Base-by-base conservation (phyloP, 352 stramenopile genomes). In the Globisporangium radiosum region DNA sequence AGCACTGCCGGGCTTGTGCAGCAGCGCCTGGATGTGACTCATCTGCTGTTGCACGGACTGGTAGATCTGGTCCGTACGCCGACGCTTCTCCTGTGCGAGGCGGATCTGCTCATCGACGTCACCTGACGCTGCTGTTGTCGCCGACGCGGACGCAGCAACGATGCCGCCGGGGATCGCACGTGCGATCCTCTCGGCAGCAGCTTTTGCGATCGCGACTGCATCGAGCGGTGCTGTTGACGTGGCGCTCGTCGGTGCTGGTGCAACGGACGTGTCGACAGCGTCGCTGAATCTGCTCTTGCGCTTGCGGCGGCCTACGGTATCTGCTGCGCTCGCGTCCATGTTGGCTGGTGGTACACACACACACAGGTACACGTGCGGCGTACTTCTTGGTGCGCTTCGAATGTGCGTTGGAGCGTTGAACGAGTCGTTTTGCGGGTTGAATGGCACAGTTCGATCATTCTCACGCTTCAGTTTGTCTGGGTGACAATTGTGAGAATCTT, bases 31-130 rank as follows among this genome's bases (percentile, higher is more conserved):
- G 47, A 94, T 84, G 59, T 90, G 76, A 49, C 70, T 82, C 76
- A 94, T 91, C 54, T 94, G 82, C 57, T 84, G 75, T 66, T 91
- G 82, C 42, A 90, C 84, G n/a, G 82, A 92, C 77, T 89, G 86
- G 59, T 77, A 76, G 62, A 94, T 88, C 60, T 89, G 78, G 15
- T 92, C 78, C 19, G 77, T 87, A n/a, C 82, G 72, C 13, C 65
- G 64, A 6, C 66, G 64, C 60, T 88, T 87, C 66, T 90, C 81
- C 44, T 84, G 59, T 9, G 79, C 70, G 9, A 82, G 54, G 4
- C 71, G 68, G 14, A 57, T 58, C 37, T 76, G 65, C 52, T 87
- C 74, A 4, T 73, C 64, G 9, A 63, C 33, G 36, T 81, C 72
- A n/a, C 60, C n/a, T 52, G 25, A 55, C 8, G 59, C 43, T 25